Percentiles rank a stretch among this genome's conserved stretches.
phyloP scores from a whole-genome alignment of 139 green algal species.

The Chlorella ohadii region DNA sequence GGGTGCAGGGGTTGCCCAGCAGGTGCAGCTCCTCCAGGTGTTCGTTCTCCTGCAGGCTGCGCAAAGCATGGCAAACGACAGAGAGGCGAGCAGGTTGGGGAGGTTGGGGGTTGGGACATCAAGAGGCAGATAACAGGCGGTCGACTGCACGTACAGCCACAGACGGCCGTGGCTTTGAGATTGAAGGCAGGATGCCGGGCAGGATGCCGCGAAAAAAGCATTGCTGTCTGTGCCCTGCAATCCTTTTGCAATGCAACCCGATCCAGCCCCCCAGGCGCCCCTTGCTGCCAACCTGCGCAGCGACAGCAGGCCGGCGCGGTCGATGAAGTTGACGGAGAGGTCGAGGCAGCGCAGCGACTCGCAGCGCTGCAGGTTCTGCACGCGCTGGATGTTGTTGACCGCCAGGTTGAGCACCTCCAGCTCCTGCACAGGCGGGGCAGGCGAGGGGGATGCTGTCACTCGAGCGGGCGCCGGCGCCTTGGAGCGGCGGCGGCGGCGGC shows the following conservation, averaged over 20 bases:
- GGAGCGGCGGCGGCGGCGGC: neutral
- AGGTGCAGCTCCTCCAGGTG: conserved; percentile 79
- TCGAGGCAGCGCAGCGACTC: conserved; percentile 92
- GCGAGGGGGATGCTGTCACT: too few species aligned
- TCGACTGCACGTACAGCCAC: too few species aligned
- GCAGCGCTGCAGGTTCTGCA: conserved; percentile 91
- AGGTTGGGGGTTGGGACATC: too few species aligned
- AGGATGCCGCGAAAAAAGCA: too few species aligned
- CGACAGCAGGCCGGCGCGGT: conserved; percentile 55
- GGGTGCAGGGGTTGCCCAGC: conserved; percentile 89
- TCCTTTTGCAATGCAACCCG: too few species aligned
- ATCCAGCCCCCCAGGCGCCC: neutral
- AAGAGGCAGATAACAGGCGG: too few species aligned
- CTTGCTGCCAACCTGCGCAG: conserved; percentile 28
- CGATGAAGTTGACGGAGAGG: conserved; percentile 90
- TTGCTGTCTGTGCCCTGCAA: too few species aligned
- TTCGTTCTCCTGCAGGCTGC: conserved; percentile 54
- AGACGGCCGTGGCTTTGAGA: too few species aligned
- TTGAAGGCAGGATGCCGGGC: too few species aligned
- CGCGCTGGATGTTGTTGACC: conserved; percentile 89
- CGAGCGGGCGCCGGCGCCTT: too few species aligned
- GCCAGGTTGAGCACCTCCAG: conserved; percentile 94
- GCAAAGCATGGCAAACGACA: too few species aligned
- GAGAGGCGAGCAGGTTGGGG: too few species aligned
- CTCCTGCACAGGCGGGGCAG: conserved; percentile 66